Conservation (phyloP, 2,329 filamentous ascomycete genomes). For the Apiospora saccharicola region DNA sequence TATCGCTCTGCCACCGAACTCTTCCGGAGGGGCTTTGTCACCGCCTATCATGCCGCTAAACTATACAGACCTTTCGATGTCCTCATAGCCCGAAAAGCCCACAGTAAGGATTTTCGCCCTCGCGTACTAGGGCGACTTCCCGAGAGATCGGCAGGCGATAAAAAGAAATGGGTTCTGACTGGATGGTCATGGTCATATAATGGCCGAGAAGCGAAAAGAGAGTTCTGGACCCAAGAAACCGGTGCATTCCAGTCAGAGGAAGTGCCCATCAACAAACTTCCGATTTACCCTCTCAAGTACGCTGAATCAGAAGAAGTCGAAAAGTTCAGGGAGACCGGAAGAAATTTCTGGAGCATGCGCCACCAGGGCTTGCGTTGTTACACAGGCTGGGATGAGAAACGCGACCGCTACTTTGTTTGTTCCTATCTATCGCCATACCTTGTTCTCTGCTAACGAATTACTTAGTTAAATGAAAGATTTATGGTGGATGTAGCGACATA, state of each 20-base stretch:
- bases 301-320: background rate
- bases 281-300: background rate
- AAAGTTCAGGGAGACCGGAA: background rate
- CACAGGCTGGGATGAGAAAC: background rate
- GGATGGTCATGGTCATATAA: background rate
- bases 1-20: background rate
- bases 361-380: background rate
- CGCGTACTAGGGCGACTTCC: background rate
- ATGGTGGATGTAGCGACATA: slow-evolving; percentile 2
- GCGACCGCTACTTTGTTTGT: slow-evolving; percentile 5
- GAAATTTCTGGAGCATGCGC: slow-evolving; percentile 13
- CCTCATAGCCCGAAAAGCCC: background rate
- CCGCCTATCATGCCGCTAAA: background rate
- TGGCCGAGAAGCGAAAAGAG: background rate
- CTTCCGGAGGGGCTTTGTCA: slow-evolving; percentile 8
- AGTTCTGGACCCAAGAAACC: background rate
- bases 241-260: background rate
- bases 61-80: background rate
- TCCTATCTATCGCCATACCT: background rate
- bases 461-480: background rate
- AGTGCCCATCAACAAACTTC: background rate
- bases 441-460: background rate
- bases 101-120: background rate
- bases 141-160: background rate
- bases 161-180: background rate